These are phyloP conservation scores for Phytophthora aleatoria DNA, from an alignment of 352 stramenopile species.

Conservation along the genomic window DNA sequence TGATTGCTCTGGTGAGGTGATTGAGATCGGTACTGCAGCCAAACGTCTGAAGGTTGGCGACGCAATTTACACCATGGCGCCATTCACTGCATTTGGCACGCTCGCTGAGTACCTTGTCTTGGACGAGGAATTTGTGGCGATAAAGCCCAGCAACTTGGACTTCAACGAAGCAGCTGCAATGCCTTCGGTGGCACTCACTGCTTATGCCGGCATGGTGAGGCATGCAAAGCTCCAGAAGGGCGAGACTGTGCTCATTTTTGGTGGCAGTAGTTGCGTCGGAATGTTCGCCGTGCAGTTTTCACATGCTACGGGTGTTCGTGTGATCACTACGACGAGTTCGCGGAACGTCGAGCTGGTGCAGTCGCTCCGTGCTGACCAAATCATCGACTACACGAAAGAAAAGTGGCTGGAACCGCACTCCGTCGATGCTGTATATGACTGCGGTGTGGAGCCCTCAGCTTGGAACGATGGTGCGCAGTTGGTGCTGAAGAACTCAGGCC, in stretches of 20 bases:
- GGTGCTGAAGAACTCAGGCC: constrained; percentile 2
- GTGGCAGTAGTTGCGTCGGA: constrained; percentile 52
- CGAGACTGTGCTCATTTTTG: constrained; percentile 49
- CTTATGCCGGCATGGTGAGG: constrained; percentile 26
- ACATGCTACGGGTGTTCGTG: constrained; percentile 29
- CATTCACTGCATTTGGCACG: constrained; percentile 12
- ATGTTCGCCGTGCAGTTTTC: constrained; percentile 58
- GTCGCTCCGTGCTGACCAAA: neutral
- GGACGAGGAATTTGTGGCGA: constrained; percentile 23
- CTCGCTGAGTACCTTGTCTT: constrained; percentile 43
- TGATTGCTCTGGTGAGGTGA: constrained; percentile 38
- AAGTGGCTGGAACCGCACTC: constrained; percentile 22
- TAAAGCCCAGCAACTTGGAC: constrained; percentile 40
- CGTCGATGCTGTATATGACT: constrained; percentile 42
- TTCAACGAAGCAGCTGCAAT: constrained; percentile 44
- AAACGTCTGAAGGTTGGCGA: constrained; percentile 30
- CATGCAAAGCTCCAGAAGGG: constrained; percentile 25
- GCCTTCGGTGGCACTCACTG: constrained; percentile 30
- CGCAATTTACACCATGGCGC: constrained; percentile 29
- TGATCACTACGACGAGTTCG: constrained; percentile 33
- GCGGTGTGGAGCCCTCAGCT: constrained; percentile 22
- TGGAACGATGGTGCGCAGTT: constrained; percentile 24
- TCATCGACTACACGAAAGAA: neutral
- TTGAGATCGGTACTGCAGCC: constrained; percentile 38
- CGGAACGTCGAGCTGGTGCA: neutral